Percentiles rank a stretch among this genome's conserved stretches.
These are phyloP conservation scores for Ilex paraguariensis DNA, from an alignment of 305 asterid genomes.

Conservation along the genomic window DNA sequence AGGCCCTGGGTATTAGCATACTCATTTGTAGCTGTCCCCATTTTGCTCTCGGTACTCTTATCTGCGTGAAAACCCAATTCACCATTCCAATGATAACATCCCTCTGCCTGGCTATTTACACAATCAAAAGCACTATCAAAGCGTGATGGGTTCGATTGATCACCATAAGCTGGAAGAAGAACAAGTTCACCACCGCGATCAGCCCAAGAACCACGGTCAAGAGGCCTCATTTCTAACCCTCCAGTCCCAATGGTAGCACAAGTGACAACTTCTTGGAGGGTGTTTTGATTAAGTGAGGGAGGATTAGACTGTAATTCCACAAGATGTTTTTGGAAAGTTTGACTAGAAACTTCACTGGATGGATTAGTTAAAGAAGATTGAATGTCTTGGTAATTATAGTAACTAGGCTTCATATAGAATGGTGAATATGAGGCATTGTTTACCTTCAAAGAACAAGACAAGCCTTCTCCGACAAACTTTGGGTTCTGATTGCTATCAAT, in stretches of 20 bases:
- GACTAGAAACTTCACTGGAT: constrained; percentile 9
- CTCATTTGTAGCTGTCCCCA: constrained; percentile 9
- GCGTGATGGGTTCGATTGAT: constrained; percentile 13
- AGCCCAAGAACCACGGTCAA: constrained; percentile 16
- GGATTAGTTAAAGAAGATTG: constrained; percentile 16
- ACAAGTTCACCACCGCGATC: constrained; percentile 25
- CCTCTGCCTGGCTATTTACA: too few species aligned
- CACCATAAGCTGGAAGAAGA: constrained; percentile 28
- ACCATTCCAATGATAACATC: too few species aligned
- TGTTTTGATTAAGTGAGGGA: constrained; percentile 25
- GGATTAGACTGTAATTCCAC: constrained; percentile 16
- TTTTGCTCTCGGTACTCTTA: constrained; percentile 5
- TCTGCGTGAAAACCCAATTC: too few species aligned
- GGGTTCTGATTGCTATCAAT: constrained; percentile 23
- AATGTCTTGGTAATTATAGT: constrained; percentile 22
- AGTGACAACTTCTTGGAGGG: constrained; percentile 40
- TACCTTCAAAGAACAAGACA: constrained; percentile 24
- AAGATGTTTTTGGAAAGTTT: constrained; percentile 9
- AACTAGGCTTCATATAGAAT: constrained; percentile 19
- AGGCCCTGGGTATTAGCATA: constrained; percentile 43
- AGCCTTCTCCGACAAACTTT: constrained; percentile 27
- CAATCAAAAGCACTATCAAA: constrained; percentile 1
- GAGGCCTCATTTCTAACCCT: too few species aligned
- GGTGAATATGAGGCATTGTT: constrained; percentile 13
- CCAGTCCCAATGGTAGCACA: constrained; percentile 14